These are phyloP conservation scores for Coprinopsis cinerea DNA, from an alignment of 768 basidiomycete genomes.

Conservation along the genomic window DNA sequence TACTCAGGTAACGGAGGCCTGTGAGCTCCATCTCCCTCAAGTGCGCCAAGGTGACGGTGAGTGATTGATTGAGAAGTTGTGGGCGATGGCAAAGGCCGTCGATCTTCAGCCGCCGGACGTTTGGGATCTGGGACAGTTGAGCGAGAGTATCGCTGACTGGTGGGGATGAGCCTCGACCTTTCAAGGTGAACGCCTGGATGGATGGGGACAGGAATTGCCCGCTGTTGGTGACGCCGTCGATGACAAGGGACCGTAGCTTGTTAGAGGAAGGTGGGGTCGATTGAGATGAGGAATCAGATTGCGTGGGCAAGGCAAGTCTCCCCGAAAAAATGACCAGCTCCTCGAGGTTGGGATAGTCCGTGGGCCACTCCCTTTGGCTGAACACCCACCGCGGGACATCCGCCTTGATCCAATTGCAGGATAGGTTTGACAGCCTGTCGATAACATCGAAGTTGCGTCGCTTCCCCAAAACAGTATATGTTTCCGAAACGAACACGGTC, in stretches of 20 bases:
- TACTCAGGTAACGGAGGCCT: too few relatives aligned
- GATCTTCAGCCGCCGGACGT: slow-evolving; percentile 1
- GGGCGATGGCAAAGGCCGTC: not conserved
- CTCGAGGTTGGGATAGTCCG: slow-evolving; percentile 15
- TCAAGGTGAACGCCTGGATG: slow-evolving; percentile 19
- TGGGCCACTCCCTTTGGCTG: slow-evolving; percentile 15
- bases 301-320: not conserved
- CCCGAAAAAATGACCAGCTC: slow-evolving; percentile 15
- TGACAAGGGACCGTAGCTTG: not conserved
- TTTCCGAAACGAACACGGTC: slow-evolving; percentile 14
- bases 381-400: slow-evolving; percentile 18
- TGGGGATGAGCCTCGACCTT: not conserved
- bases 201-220: slow-evolving; percentile 22
- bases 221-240: slow-evolving; percentile 6
- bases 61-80: not conserved
- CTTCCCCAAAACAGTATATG: not conserved
- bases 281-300: not conserved
- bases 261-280: not conserved
- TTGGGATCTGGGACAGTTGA: slow-evolving; percentile 12
- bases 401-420: slow-evolving; percentile 24
- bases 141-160: not conserved
- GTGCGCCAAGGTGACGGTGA: slow-evolving; percentile 13
- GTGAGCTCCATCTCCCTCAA: too few relatives aligned
- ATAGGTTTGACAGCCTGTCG: slow-evolving; percentile 14
- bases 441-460: not conserved